Evolutionary conservation across 768 basidiomycete species (phyloP), one percentile per base, ranked within the genome.

Genomic region (Tricholoma bakamatsutake): DNA sequence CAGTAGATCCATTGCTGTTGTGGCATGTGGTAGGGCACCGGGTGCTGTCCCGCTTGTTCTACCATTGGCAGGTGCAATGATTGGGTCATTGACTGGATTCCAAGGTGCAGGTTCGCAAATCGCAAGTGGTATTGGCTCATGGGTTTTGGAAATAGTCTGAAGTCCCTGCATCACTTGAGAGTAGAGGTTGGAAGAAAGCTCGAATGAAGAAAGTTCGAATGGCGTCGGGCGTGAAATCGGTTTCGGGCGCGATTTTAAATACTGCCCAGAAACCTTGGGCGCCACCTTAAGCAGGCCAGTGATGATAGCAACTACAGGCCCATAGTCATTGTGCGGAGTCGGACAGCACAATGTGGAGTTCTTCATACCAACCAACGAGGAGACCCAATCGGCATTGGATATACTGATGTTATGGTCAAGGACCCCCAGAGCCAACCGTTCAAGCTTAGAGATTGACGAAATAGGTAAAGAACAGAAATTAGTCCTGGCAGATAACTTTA

Each of bases 321-420:
- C 34, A 9, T 53, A 39, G 11, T 33, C 49, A 3, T 5, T 31
- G 17, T 13, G 48, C 15, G 4, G 33, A 15, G 55, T 46, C 15
- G 27, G 13, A 24, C 50, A 62, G 12, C 46, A 48, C 13, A 27
- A 53, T 15, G 60, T 52, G 4, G 56, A 56, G 37, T 17, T 17
- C 49, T 42, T 37, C 10, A 61, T 58, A 9, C 11, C 30, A 21
- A 50, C 28, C 51, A 63, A 57, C 60, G 60, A 61, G 8, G 50
- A 47, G 10, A 27, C 49, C 62, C 62, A 63, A 35, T 63, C 60
- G 17, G 24, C 10, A 15, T 53, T 50, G 6, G 58, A 56, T 6
- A 63, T 58, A n/a, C 42, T 37, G 33, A 63, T 52, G 28, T 61
- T 59, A 24, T 61, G 57, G 30, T 61, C 55, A 21, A 63, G 51